Evolutionary conservation across 768 basidiomycete genomes (phyloP).

Genomic region (Boletus pseudopeckii): DNA sequence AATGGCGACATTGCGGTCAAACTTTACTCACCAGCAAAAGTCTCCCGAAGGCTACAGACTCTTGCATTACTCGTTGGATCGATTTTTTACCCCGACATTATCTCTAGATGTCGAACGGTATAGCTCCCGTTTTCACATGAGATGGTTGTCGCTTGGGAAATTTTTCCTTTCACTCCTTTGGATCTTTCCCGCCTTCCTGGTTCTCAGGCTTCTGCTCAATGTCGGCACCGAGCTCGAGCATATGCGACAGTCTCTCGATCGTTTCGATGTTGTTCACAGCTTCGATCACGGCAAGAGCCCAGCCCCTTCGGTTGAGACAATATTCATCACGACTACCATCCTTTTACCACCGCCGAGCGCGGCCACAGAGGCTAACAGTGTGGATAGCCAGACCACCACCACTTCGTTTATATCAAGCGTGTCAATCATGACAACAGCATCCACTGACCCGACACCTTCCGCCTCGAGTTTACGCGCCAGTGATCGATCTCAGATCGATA

Average conservation of each 20-base stretch:
- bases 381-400: constrained; percentile 3
- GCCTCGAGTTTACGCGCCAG: constrained; percentile 1
- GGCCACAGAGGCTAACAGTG: not conserved
- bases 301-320: constrained; percentile 19
- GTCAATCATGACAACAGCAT: constrained; percentile 9
- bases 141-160: constrained; percentile 12
- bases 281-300: constrained; percentile 5
- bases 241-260: constrained; percentile 26
- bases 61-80: constrained; percentile 54
- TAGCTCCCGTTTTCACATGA: constrained; percentile 2
- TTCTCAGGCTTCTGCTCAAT: constrained; percentile 21
- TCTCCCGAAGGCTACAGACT: constrained; percentile 43
- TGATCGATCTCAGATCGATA: constrained; percentile 14
- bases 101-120: constrained; percentile 30
- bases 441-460: constrained; percentile 2
- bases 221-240: constrained; percentile 27
- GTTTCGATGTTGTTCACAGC: constrained; percentile 4
- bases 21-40: constrained; percentile 50
- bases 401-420: constrained; percentile 1
- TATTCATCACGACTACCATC: constrained; percentile 31
- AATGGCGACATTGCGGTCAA: constrained; percentile 46
- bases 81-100: constrained; percentile 56
- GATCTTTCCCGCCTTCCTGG: constrained; percentile 14
- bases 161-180: constrained; percentile 14
- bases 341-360: constrained; percentile 10